phyloP scores from a whole-genome alignment of 345 rosid genomes.

The Lumnitzera racemosa region DNA sequence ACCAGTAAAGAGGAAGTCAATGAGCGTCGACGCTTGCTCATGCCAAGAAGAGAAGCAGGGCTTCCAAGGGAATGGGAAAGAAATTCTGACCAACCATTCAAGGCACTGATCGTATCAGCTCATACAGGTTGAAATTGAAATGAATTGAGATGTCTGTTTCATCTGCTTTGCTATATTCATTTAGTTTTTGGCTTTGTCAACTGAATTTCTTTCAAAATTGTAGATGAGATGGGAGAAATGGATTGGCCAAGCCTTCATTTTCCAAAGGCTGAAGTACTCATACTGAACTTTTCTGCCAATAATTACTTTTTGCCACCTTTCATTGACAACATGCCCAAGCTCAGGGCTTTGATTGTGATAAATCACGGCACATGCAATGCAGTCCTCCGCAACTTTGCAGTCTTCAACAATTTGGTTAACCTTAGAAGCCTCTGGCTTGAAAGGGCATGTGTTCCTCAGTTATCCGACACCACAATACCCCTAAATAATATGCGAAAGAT shows the following conservation, averaged over 20 bases:
- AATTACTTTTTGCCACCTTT: slow-evolving; percentile 78
- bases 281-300: slow-evolving; percentile 55
- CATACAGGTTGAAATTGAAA: slow-evolving; percentile 46
- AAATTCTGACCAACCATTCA: slow-evolving; percentile 44
- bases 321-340: slow-evolving; percentile 57
- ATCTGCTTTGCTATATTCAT: background rate
- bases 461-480: slow-evolving; percentile 35
- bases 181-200: background rate
- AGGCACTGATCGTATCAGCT: slow-evolving; percentile 74
- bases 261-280: slow-evolving; percentile 81
- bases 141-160: background rate
- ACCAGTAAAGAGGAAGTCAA: slow-evolving; percentile 35
- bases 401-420: slow-evolving; percentile 38
- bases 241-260: slow-evolving; percentile 76
- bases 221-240: slow-evolving; percentile 78
- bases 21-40: slow-evolving; percentile 43
- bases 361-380: slow-evolving; percentile 53
- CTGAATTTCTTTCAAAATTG: background rate
- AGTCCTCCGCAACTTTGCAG: slow-evolving; percentile 42
- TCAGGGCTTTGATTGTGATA: slow-evolving; percentile 65
- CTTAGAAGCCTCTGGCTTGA: slow-evolving; percentile 88
- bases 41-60: slow-evolving; percentile 57
- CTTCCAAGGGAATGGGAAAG: slow-evolving; percentile 87
- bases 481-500: slow-evolving; percentile 46
- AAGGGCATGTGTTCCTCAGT: slow-evolving; percentile 46